phyloP scores from a whole-genome alignment of 352 stramenopile genomes.

The Globisporangium spinosum region DNA sequence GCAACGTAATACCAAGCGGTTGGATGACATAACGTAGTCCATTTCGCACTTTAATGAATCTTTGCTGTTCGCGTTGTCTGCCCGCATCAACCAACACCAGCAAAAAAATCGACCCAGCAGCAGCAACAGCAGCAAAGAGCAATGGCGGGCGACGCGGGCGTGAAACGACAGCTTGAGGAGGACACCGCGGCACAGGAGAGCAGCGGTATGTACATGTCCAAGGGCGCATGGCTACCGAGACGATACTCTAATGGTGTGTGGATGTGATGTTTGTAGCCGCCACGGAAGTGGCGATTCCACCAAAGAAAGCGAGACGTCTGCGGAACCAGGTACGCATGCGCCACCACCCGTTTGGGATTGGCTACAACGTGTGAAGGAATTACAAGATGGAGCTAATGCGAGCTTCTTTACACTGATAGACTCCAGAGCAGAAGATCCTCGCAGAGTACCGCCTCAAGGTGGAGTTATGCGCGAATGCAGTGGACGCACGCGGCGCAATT shows the following conservation, averaged over 20 bases:
- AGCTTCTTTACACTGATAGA: slow-evolving; percentile 21
- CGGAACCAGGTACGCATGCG: slow-evolving; percentile 37
- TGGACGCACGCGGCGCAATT: slow-evolving; percentile 38
- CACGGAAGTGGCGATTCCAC: slow-evolving; percentile 18
- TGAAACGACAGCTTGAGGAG: slow-evolving; percentile 13
- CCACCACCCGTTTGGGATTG: slow-evolving; percentile 9
- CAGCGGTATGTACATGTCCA: background rate
- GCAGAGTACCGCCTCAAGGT: slow-evolving; percentile 41
- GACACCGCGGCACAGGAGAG: background rate
- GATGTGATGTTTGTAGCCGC: background rate
- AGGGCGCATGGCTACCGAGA: no score
- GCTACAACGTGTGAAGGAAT: background rate
- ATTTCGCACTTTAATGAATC: background rate
- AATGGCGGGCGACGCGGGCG: slow-evolving; percentile 3
- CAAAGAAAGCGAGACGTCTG: slow-evolving; percentile 42
- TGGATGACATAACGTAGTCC: background rate
- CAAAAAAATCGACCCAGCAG: slow-evolving; percentile 1
- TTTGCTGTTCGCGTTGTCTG: background rate
- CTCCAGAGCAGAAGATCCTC: slow-evolving; percentile 34
- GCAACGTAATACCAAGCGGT: background rate
- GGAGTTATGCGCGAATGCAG: slow-evolving; percentile 35
- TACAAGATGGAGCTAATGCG: background rate
- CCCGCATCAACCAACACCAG: slow-evolving; percentile 7
- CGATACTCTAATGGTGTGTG: background rate
- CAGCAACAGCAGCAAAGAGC: slow-evolving; percentile 1